Evolutionary conservation across 164 flowering plant genomes (phyloP).

Genomic region (Nymphaea thermarum): DNA sequence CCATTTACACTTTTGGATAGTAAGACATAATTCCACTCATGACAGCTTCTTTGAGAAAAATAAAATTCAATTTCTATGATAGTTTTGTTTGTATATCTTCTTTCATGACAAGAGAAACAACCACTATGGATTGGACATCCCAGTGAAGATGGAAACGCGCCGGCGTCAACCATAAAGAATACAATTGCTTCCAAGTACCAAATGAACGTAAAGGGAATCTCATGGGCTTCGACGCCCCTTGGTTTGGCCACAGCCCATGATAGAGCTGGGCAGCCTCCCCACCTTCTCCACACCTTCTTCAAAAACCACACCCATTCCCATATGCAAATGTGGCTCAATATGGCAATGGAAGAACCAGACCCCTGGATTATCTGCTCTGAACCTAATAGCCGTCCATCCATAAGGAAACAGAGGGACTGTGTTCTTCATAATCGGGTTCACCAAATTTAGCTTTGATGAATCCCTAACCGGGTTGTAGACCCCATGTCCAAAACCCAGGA

Average conservation of each 20-base stretch:
- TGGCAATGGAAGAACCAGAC: conserved; percentile 86
- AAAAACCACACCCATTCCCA: conserved; percentile 87
- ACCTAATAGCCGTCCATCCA: conserved; percentile 79
- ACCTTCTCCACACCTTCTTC: conserved; percentile 60
- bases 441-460: conserved; percentile 36
- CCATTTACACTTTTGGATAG: no score
- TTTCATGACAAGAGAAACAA: no score
- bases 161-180: no score
- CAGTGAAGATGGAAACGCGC: no score
- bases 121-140: no score
- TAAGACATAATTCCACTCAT: no score
- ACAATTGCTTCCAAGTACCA: no score
- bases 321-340: conserved; percentile 61
- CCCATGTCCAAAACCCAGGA: conserved; percentile 62
- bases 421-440: conserved; percentile 65
- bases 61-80: no score
- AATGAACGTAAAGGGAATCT: not conserved
- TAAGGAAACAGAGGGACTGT: conserved; percentile 56
- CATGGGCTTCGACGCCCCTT: conserved; percentile 1
- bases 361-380: conserved; percentile 63
- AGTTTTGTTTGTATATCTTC: no score
- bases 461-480: conserved; percentile 35
- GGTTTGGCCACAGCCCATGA: conserved; percentile 54
- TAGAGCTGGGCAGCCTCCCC: conserved; percentile 44
- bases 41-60: no score